Conservation (phyloP, 1,284 basidiomycete species). For the Cutaneotrichosporon mucoides region DNA sequence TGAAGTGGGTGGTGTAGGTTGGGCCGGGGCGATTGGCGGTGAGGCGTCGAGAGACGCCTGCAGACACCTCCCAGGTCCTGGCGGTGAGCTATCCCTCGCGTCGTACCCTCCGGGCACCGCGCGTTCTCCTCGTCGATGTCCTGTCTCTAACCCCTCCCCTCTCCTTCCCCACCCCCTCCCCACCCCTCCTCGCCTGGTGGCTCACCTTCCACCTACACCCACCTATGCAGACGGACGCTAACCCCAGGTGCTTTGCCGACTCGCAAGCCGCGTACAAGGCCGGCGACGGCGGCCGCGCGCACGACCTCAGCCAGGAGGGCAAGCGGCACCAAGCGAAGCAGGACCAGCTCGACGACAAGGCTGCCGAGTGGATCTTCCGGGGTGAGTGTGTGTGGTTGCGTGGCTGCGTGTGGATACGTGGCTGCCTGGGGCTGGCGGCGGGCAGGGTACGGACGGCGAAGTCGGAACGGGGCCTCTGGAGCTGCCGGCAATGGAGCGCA, state of each 20-base stretch:
- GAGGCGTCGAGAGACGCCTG: too few species aligned
- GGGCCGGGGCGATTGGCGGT: too few species aligned
- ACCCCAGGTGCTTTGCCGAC: conserved; percentile 38
- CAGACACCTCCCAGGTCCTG: too few species aligned
- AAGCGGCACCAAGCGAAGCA: conserved; percentile 75
- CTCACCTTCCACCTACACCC: too few species aligned
- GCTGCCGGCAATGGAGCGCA: too few species aligned
- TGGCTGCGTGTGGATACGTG: not conserved
- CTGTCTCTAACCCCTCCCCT: too few species aligned
- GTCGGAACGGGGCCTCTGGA: not conserved
- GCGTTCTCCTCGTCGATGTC: too few species aligned
- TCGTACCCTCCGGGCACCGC: too few species aligned
- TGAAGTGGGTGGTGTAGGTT: too few species aligned
- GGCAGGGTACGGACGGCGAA: not conserved
- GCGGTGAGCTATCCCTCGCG: too few species aligned
- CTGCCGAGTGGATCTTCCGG: conserved; percentile 82
- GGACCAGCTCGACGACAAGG: conserved; percentile 76
- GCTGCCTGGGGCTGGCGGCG: not conserved
- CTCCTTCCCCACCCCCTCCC: too few species aligned
- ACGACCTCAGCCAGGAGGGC: conserved; percentile 76
- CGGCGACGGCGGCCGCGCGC: conserved; percentile 74
- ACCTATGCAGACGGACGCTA: not conserved
- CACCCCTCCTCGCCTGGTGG: too few species aligned
- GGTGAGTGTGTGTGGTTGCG: conserved; percentile 52
- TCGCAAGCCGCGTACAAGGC: conserved; percentile 48